Evolutionary conservation across 139 green algal species (phyloP).

Genomic region (Closterium sp.): DNA sequence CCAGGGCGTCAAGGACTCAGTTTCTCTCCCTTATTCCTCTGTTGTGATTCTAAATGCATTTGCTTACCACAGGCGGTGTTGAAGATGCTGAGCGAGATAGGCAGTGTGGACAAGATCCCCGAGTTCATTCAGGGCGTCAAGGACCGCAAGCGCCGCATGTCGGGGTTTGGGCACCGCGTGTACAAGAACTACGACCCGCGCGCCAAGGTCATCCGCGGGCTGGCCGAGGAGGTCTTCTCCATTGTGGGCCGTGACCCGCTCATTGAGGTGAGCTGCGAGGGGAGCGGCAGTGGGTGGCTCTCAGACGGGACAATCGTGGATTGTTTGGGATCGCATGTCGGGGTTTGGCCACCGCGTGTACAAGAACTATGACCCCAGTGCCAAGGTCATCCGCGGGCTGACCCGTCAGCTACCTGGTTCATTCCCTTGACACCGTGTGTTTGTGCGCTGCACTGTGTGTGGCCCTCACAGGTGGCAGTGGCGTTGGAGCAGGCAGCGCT

Average conservation of each 20-base stretch:
- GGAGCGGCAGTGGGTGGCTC: too few relatives aligned
- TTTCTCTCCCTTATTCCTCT: too few relatives aligned
- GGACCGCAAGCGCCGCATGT: constrained; percentile 71
- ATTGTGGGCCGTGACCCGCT: constrained; percentile 89
- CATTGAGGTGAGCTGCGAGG: constrained; percentile 66
- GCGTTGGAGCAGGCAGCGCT: constrained; percentile 79
- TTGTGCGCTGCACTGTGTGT: neutral
- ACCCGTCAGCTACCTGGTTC: too few relatives aligned
- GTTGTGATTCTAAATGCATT: too few relatives aligned
- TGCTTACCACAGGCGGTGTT: too few relatives aligned
- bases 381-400: constrained; percentile 59
- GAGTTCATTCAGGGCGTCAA: constrained; percentile 78
- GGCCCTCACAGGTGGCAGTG: constrained; percentile 29
- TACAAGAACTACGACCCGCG: constrained; percentile 99
- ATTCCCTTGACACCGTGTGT: too few relatives aligned
- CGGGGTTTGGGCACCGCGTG: constrained; percentile 95
- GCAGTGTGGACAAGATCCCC: constrained; percentile 72
- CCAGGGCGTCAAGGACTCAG: constrained; percentile 71
- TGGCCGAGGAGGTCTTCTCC: constrained; percentile 81
- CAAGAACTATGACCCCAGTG: too few relatives aligned
- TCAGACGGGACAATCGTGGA: neutral
- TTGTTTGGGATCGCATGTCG: constrained; percentile 71
- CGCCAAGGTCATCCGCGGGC: constrained; percentile 64
- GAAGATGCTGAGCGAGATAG: constrained; percentile 92
- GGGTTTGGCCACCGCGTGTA: constrained; percentile 98